Percentiles rank a stretch among this genome's conserved stretches.
Conservation (phyloP, 768 basidiomycete species). For the Macrolepiota fuliginosa region DNA sequence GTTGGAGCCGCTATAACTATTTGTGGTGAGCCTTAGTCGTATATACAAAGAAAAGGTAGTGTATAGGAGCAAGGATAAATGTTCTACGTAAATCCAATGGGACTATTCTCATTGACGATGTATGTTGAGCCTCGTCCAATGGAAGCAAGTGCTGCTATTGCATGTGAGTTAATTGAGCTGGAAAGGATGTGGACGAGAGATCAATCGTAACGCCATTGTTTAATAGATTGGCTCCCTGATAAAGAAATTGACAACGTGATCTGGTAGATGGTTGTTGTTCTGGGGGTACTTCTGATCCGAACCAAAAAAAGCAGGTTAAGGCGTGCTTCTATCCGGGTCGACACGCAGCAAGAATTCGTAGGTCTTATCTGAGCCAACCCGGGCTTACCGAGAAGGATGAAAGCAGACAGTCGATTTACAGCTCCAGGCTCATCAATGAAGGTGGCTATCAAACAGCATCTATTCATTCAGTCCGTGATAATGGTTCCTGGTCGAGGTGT, state of each 20-base stretch:
- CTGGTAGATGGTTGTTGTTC: conserved; percentile 6
- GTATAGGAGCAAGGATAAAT: no score
- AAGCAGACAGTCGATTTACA: background rate
- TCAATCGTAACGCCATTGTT: conserved; percentile 15
- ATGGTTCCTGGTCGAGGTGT: conserved; percentile 11
- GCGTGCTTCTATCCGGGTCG: conserved; percentile 15
- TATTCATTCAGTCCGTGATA: conserved; percentile 27
- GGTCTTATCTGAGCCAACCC: background rate
- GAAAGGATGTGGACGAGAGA: conserved; percentile 21
- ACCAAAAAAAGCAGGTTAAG: background rate
- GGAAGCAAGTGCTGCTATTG: conserved; percentile 17
- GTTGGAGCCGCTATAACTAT: conserved; percentile 87
- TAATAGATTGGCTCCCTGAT: background rate
- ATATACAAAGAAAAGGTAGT: conserved; percentile 24
- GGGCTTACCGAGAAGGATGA: background rate
- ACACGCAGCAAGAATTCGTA: conserved; percentile 12
- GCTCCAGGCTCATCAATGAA: background rate
- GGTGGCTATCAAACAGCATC: conserved; percentile 14
- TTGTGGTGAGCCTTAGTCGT: conserved; percentile 59
- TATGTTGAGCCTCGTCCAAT: no score
- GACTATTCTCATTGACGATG: no score
- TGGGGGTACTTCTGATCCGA: background rate
- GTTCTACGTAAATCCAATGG: no score
- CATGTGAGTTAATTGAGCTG: conserved; percentile 22
- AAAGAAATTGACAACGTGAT: background rate